Conservation (phyloP, 805 yeast genomes). For the Starmerella stigmatis region DNA sequence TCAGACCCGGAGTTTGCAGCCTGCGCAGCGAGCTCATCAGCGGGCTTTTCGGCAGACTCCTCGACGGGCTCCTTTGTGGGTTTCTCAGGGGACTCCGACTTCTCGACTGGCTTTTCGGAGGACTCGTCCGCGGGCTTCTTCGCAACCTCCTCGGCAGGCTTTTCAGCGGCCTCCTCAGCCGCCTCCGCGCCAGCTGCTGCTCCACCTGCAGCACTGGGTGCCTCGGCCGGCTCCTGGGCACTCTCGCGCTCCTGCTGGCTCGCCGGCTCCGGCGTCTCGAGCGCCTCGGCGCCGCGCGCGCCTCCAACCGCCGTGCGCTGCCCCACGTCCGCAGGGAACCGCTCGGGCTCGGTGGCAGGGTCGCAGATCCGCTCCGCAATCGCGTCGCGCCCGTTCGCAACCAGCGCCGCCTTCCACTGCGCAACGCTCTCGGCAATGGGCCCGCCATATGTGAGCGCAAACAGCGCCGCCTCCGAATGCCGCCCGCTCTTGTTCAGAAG, state of each 20-base stretch:
- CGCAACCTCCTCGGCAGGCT: neutral
- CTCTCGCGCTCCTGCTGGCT: slow-evolving; percentile 13
- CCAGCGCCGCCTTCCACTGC: slow-evolving; percentile 58
- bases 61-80: too few species aligned
- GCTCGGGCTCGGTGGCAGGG: neutral
- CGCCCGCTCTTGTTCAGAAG: slow-evolving; percentile 60
- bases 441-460: slow-evolving; percentile 61
- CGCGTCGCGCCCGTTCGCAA: slow-evolving; percentile 40
- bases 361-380: slow-evolving; percentile 50
- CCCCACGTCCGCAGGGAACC: slow-evolving; percentile 3
- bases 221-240: too few species aligned
- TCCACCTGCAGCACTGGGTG: too few species aligned
- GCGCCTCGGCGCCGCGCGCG: slow-evolving; percentile 3
- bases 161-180: neutral
- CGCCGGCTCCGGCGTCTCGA: neutral
- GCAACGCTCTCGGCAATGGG: slow-evolving; percentile 41
- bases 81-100: too few species aligned
- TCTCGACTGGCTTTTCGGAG: neutral
- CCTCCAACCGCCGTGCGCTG: slow-evolving; percentile 1
- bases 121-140: neutral
- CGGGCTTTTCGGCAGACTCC: too few species aligned
- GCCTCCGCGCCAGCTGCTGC: too few species aligned
- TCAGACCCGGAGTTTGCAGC: too few species aligned
- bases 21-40: too few species aligned
- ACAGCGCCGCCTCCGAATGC: slow-evolving; percentile 72